Conservation (phyloP, 2,329 filamentous ascomycete species). For the Fusarium pilosicola region DNA sequence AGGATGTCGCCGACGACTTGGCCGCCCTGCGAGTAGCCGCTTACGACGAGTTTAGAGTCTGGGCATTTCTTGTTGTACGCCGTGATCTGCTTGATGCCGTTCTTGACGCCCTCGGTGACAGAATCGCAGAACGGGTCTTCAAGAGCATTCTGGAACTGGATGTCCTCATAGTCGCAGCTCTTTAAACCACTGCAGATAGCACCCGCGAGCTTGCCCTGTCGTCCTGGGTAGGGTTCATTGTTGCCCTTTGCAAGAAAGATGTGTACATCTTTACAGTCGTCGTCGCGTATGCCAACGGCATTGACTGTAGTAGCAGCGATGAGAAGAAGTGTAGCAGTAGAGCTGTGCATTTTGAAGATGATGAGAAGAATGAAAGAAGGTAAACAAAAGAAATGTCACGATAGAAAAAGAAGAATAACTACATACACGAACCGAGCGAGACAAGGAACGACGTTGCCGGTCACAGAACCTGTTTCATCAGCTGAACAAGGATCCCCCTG, state of each 20-base stretch:
- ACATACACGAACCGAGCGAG: neutral
- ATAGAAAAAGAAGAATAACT: neutral
- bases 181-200: slow-evolving; percentile 11
- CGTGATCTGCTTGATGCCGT: slow-evolving; percentile 21
- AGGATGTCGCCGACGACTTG: slow-evolving; percentile 19
- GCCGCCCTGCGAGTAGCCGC: slow-evolving; percentile 13
- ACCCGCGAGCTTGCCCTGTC: slow-evolving; percentile 1
- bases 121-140: slow-evolving; percentile 10
- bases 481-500: neutral
- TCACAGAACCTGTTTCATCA: slow-evolving; percentile 4
- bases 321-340: neutral
- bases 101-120: slow-evolving; percentile 11
- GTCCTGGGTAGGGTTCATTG: slow-evolving; percentile 17
- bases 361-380: neutral
- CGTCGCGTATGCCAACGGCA: slow-evolving; percentile 2
- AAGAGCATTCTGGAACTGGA: slow-evolving; percentile 11
- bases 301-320: neutral
- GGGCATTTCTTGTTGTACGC: slow-evolving; percentile 18
- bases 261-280: slow-evolving; percentile 12
- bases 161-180: slow-evolving; percentile 21
- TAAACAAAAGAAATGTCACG: neutral
- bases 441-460: neutral
- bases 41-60: slow-evolving; percentile 13
- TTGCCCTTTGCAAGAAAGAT: slow-evolving; percentile 21
- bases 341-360: neutral